phyloP scores from a whole-genome alignment of 352 stramenopile genomes.

The Chrysophaeum taylorii region DNA sequence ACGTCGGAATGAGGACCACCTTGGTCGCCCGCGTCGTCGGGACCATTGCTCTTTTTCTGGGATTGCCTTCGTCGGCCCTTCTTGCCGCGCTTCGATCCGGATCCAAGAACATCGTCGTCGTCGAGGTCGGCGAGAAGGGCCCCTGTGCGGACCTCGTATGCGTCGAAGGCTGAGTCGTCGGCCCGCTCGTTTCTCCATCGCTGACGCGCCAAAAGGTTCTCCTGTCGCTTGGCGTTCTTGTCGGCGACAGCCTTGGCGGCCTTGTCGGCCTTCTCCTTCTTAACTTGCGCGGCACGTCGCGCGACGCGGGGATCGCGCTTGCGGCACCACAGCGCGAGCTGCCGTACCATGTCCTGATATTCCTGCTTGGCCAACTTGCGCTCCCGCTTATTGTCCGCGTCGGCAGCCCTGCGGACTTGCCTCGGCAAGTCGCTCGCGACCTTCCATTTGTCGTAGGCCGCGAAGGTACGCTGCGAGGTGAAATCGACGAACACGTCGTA shows the following conservation, averaged over 20 bases:
- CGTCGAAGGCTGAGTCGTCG: not conserved
- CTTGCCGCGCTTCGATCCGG: too few relatives aligned
- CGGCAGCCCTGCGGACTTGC: constrained; percentile 54
- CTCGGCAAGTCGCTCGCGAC: constrained; percentile 42
- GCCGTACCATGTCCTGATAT: constrained; percentile 54
- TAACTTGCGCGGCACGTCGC: constrained; percentile 31
- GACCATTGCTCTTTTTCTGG: constrained; percentile 18
- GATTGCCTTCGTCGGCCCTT: too few relatives aligned
- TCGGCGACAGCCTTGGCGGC: constrained; percentile 30
- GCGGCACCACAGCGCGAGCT: constrained; percentile 58
- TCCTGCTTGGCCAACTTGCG: constrained; percentile 46
- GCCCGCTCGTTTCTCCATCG: not conserved
- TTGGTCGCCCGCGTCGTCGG: constrained; percentile 19
- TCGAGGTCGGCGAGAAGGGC: not conserved
- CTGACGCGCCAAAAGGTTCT: not conserved
- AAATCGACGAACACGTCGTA: constrained; percentile 63
- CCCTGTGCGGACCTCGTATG: not conserved
- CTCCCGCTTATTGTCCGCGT: constrained; percentile 67
- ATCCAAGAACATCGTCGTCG: too few relatives aligned
- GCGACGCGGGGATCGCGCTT: constrained; percentile 59
- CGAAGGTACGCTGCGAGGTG: constrained; percentile 51
- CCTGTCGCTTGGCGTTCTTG: constrained; percentile 32
- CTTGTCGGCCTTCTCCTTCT: constrained; percentile 41
- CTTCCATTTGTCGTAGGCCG: constrained; percentile 60
- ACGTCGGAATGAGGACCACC: constrained; percentile 14